Percentiles rank a stretch among this genome's conserved stretches.
These are phyloP conservation scores for Blyttiomyces sp. DNA, from an alignment of 371 early-diverging fungal species.

Conservation along the genomic window DNA sequence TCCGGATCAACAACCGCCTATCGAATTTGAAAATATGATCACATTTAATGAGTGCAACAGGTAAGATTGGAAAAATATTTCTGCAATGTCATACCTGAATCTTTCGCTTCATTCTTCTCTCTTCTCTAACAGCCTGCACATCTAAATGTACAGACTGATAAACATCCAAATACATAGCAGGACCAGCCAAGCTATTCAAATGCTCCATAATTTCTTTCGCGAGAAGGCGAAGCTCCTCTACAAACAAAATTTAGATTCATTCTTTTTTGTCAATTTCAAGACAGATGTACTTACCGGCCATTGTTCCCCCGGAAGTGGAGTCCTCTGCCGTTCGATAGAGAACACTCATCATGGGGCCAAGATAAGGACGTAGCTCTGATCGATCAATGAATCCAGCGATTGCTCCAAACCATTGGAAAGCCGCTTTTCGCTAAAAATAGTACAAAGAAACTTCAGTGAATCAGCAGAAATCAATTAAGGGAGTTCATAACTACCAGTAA, in stretches of 20 bases:
- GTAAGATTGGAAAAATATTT: not conserved
- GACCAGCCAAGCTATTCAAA: conserved; percentile 75
- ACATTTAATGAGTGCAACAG: conserved; percentile 2
- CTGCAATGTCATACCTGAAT: no score
- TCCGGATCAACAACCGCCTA: conserved; percentile 71
- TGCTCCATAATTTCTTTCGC: conserved; percentile 80
- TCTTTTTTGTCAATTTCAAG: not conserved
- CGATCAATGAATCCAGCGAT: conserved; percentile 62
- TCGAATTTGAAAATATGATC: no score
- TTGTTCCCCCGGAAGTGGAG: conserved; percentile 59
- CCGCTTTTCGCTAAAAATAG: conserved; percentile 58
- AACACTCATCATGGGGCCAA: conserved; percentile 70
- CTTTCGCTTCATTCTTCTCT: conserved; percentile 64
- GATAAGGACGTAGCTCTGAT: conserved; percentile 55
- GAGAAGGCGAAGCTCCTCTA: conserved; percentile 69
- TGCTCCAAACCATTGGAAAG: conserved; percentile 92
- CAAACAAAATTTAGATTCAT: not conserved
- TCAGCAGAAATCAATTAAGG: not conserved
- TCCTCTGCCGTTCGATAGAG: conserved; percentile 81
- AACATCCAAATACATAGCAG: conserved; percentile 63
- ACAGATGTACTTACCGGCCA: conserved; percentile 40
- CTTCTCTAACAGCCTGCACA: conserved; percentile 56
- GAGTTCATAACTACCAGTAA: conserved; percentile 47
- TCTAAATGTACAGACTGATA: conserved; percentile 71
- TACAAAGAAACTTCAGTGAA: not conserved